Conservation (phyloP, 2,329 filamentous ascomycete species). For the Hypoxylon sp. region DNA sequence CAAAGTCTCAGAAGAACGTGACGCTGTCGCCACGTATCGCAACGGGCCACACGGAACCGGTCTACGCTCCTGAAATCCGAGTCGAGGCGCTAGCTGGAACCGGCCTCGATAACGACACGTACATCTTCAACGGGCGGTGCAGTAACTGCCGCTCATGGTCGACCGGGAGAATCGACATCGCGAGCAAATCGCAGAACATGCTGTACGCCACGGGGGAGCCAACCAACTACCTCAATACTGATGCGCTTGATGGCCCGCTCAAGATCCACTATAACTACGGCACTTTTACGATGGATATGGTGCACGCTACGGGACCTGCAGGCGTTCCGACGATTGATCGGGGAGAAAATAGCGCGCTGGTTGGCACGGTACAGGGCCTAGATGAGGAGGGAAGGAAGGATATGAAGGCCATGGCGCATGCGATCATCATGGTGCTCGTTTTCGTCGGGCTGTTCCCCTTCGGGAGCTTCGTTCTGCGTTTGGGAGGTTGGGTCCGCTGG, state of each 20-base stretch:
- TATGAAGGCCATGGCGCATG: slow-evolving; percentile 61
- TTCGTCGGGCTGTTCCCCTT: slow-evolving; percentile 70
- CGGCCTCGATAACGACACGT: slow-evolving; percentile 62
- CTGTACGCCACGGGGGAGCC: slow-evolving; percentile 70
- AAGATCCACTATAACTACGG: slow-evolving; percentile 69
- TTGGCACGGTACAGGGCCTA: slow-evolving; percentile 54
- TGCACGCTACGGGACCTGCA: slow-evolving; percentile 62
- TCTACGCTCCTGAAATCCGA: slow-evolving; percentile 60
- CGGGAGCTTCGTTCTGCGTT: slow-evolving; percentile 67
- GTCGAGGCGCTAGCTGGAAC: slow-evolving; percentile 64
- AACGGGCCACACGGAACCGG: slow-evolving; percentile 67
- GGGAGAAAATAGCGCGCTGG: slow-evolving; percentile 48
- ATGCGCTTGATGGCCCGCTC: slow-evolving; percentile 62
- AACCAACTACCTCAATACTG: slow-evolving; percentile 59
- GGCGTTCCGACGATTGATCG: slow-evolving; percentile 60
- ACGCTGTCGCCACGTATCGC: slow-evolving; percentile 70
- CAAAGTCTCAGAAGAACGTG: slow-evolving; percentile 62
- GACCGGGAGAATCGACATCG: slow-evolving; percentile 65
- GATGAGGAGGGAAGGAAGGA: slow-evolving; percentile 54
- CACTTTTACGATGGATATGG: slow-evolving; percentile 69
- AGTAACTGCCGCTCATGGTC: slow-evolving; percentile 67
- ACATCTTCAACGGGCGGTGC: slow-evolving; percentile 68
- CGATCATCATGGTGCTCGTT: slow-evolving; percentile 68
- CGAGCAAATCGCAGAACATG: slow-evolving; percentile 63
- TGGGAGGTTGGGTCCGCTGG: slow-evolving; percentile 67